A percentile compares a stretch with the other conserved stretches of the same genome.
Conservation (phyloP, 495 filamentous ascomycete genomes). For the Cryomyces minteri region DNA sequence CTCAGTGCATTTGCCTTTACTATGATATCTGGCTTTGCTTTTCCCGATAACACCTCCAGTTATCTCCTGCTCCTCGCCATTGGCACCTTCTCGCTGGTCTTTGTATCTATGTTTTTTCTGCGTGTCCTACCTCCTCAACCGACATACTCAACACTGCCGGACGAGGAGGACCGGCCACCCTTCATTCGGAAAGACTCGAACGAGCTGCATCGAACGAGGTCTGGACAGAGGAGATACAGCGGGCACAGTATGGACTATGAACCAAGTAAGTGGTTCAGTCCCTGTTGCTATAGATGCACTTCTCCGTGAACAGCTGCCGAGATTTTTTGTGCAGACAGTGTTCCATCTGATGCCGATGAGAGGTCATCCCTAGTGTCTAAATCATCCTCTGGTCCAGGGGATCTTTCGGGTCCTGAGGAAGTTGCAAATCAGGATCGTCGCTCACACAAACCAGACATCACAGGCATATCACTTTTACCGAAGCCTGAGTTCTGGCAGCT, state of each 20-base stretch:
- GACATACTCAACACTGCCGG: slow-evolving; percentile 46
- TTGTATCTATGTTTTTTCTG: slow-evolving; percentile 65
- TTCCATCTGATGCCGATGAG: slow-evolving; percentile 35
- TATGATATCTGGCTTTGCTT: slow-evolving; percentile 50
- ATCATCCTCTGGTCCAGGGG: slow-evolving; percentile 24
- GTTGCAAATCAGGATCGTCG: slow-evolving; percentile 29
- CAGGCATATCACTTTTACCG: slow-evolving; percentile 60
- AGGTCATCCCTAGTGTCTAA: slow-evolving; percentile 69
- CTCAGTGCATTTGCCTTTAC: slow-evolving; percentile 96
- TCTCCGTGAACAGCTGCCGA: slow-evolving; percentile 10
- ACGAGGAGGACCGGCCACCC: slow-evolving; percentile 16
- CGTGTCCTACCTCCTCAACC: slow-evolving; percentile 42
- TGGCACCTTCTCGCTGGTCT: slow-evolving; percentile 59
- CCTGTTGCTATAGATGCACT: not conserved
- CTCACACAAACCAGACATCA: slow-evolving; percentile 71
- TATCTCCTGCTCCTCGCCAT: slow-evolving; percentile 65
- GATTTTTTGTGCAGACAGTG: not conserved
- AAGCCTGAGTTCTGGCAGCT: slow-evolving; percentile 78
- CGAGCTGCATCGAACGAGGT: slow-evolving; percentile 41
- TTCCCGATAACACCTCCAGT: slow-evolving; percentile 63
- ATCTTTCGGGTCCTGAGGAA: slow-evolving; percentile 24
- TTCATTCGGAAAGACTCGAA: slow-evolving; percentile 31
- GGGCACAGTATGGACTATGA: slow-evolving; percentile 1
- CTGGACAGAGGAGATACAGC: slow-evolving; percentile 23
- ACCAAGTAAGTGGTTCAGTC: slow-evolving; percentile 6